These are phyloP conservation scores for Glonium stellatum DNA, from an alignment of 495 filamentous ascomycete genomes.

Conservation along the genomic window DNA sequence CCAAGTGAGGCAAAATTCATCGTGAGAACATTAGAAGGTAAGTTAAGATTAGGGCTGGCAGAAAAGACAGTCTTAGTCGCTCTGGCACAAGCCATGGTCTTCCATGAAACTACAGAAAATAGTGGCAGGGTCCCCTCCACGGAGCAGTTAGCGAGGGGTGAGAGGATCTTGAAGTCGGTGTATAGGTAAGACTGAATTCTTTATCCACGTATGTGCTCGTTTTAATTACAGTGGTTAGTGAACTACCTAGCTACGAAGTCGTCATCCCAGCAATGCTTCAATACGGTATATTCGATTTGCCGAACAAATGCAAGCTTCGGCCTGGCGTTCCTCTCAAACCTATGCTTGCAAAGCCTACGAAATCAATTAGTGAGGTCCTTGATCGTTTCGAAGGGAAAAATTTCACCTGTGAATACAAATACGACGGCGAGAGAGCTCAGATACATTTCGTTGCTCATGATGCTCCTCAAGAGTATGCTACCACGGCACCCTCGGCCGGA, in stretches of 20 bases:
- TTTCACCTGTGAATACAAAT: constrained; percentile 98
- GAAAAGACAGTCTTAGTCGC: constrained; percentile 87
- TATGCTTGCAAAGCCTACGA: constrained; percentile 98
- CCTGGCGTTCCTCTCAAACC: constrained; percentile 94
- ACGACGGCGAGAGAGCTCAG: constrained; percentile 93
- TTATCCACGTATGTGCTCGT: constrained; percentile 5
- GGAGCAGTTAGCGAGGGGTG: constrained; percentile 71
- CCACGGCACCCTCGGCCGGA: constrained; percentile 45
- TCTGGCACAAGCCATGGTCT: constrained; percentile 78
- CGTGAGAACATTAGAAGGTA: constrained; percentile 87
- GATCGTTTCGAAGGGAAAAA: constrained; percentile 93
- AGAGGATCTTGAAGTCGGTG: constrained; percentile 77
- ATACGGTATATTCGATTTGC: constrained; percentile 73
- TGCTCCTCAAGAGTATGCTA: constrained; percentile 55
- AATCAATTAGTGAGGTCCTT: constrained; percentile 96
- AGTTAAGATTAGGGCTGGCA: constrained; percentile 81
- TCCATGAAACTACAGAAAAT: constrained; percentile 66
- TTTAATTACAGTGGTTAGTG: constrained; percentile 41
- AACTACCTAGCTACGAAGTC: constrained; percentile 90
- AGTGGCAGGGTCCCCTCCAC: constrained; percentile 61
- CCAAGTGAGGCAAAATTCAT: constrained; percentile 92
- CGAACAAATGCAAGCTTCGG: constrained; percentile 81
- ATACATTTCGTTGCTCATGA: constrained; percentile 94
- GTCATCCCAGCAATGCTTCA: constrained; percentile 85
- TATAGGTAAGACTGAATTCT: constrained; percentile 56